These are phyloP conservation scores for Monilinia laxa DNA, from an alignment of 2,329 filamentous ascomycete species.

Conservation along the genomic window DNA sequence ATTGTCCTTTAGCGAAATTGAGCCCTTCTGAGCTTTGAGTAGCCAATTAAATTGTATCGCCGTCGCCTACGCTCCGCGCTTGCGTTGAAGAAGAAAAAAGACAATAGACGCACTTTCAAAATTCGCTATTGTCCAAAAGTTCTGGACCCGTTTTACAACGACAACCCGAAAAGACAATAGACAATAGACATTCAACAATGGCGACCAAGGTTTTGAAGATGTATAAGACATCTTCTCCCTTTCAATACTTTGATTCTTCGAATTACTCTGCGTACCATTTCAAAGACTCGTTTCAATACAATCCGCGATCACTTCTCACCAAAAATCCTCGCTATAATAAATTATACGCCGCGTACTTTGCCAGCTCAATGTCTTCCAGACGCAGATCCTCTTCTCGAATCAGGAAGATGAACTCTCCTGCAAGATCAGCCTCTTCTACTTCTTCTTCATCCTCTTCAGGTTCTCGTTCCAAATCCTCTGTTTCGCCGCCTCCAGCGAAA, in stretches of 20 bases:
- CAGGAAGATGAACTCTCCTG: slow-evolving; percentile 13
- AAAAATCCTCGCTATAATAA: slow-evolving; percentile 9
- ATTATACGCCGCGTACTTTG: slow-evolving; percentile 14
- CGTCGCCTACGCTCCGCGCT: not conserved
- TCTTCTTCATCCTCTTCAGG: not conserved
- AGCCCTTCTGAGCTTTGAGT: not conserved
- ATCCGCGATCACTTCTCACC: slow-evolving; percentile 3
- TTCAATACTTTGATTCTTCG: slow-evolving; percentile 7
- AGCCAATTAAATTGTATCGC: not conserved
- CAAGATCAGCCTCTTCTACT: slow-evolving; percentile 12
- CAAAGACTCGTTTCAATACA: slow-evolving; percentile 7
- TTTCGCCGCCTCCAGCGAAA: not conserved
- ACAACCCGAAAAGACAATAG: slow-evolving; percentile 2
- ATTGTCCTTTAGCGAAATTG: not conserved
- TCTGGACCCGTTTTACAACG: not conserved
- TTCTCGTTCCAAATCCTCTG: not conserved
- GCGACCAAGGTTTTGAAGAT: slow-evolving; percentile 16
- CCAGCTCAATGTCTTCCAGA: not conserved
- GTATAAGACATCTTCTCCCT: slow-evolving; percentile 4
- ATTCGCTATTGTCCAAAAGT: not conserved
- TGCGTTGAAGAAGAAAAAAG: not conserved
- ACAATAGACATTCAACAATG: not conserved
- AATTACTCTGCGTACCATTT: not conserved
- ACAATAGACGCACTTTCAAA: not conserved
- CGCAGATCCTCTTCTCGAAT: not conserved